phyloP scores from a whole-genome alignment of 805 yeast genomes.

The Saccharomycopsis fibuligera region DNA sequence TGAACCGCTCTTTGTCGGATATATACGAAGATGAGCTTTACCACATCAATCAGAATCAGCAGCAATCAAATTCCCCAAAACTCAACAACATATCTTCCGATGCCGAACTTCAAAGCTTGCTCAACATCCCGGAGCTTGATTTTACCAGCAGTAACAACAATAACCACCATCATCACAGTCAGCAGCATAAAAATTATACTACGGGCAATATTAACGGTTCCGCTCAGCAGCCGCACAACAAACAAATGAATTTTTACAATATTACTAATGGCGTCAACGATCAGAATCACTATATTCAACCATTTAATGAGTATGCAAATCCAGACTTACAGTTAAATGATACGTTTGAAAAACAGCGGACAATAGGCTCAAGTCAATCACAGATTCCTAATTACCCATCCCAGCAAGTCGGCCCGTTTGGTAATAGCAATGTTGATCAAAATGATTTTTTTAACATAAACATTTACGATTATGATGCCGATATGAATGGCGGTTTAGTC shows the following conservation, averaged over 20 bases:
- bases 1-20: conserved; percentile 49
- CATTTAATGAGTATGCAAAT: conserved; percentile 36
- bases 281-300: conserved; percentile 25
- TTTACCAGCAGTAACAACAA: not conserved
- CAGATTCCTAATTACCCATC: not conserved
- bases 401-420: not conserved
- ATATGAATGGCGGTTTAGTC: not conserved
- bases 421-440: too few relatives aligned
- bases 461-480: conserved; percentile 22
- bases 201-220: conserved; percentile 10
- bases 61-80: not conserved
- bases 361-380: too few relatives aligned
- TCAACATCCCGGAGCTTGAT: conserved; percentile 3
- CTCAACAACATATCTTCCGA: conserved; percentile 16
- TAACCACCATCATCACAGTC: not conserved
- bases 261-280: conserved; percentile 25
- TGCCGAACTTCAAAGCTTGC: not conserved
- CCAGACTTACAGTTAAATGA: conserved; percentile 28
- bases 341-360: not conserved
- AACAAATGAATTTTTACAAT: not conserved
- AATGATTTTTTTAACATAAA: conserved; percentile 19
- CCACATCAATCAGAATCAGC: conserved; percentile 24
- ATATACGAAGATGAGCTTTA: conserved; percentile 57
- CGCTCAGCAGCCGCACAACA: conserved; percentile 2
- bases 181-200: not conserved